Evolutionary conservation across 768 basidiomycete genomes (phyloP), one percentile per base, ranked within the genome.

Genomic region (Strobilomyces confusus): DNA sequence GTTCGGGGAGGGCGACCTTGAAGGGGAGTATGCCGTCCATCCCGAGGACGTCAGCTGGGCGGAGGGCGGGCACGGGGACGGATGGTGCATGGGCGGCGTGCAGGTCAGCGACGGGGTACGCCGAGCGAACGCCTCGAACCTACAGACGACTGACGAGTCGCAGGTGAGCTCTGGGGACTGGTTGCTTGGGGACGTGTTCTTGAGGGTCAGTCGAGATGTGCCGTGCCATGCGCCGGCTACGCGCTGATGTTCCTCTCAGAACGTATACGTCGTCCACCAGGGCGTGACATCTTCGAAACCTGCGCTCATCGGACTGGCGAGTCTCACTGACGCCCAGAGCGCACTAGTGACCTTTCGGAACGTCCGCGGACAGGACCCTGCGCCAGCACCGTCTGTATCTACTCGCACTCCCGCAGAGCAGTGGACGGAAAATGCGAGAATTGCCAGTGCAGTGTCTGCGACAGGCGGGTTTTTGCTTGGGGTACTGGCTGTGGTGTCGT

Each of bases 101-200:
- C 82, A 83, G 57, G 72, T 72, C 19, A 82, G 79, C 52, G 77
- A 83, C 61, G 63, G 62, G 30, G 81, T 79, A 56, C 48, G 73
- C 61, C 42, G 46, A 36, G 33, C 33, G 37, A n/a, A 26, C 20
- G 20, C 8, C 17, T 12, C 34, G 1, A 9, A 0, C 1, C 38
- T 15, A 13, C 3, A 29, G 29, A 20, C n/a, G 40, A 43, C 58
- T 58, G 17, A 66, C 22, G 20, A 32, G 13, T 33, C 15, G 25
- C 55, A 79, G 77, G 71, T 80, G n/a, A 71, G 74, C 57, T 77
- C 79, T 13, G 80, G 77, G 5, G 83, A 84, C 65, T 85, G 81
- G 81, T 69, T 85, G 6, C 71, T 83, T 19, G 82, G 81, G n/a
- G 81, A 81, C 49, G 71, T 75, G 17, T 83, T 82, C 52, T 71